Evolutionary conservation across 768 basidiomycete species (phyloP).

Genomic region (Trametes sanguinea): DNA sequence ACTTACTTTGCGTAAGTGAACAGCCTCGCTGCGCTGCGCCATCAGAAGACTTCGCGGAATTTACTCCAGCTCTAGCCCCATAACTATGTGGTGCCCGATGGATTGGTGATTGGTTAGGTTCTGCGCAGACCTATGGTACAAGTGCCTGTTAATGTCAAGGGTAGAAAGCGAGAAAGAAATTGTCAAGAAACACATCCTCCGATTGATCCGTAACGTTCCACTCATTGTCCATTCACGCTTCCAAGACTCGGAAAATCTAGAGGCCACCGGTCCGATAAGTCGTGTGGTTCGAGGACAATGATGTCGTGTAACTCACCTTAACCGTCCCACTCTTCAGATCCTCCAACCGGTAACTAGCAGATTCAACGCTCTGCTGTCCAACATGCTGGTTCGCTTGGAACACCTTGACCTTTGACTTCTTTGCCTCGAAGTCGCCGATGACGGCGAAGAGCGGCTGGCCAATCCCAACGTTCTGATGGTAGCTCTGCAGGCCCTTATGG

Average conservation of each 20-base stretch:
- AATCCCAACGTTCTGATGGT: constrained; percentile 59
- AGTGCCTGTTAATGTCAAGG: neutral
- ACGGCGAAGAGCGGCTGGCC: constrained; percentile 68
- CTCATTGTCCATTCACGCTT: constrained; percentile 32
- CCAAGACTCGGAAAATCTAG: constrained; percentile 44
- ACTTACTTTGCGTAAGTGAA: too few species aligned
- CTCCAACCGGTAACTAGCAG: constrained; percentile 83
- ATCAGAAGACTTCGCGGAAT: too few species aligned
- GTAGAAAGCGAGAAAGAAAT: neutral
- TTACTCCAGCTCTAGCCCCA: too few species aligned
- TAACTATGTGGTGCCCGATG: too few species aligned
- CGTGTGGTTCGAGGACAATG: neutral
- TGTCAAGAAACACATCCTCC: constrained; percentile 5
- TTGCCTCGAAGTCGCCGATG: constrained; percentile 79
- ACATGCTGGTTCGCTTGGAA: constrained; percentile 88
- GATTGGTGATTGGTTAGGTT: neutral
- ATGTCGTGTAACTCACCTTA: constrained; percentile 51
- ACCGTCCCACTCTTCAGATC: constrained; percentile 85
- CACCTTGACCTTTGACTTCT: constrained; percentile 84
- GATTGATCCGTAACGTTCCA: neutral
- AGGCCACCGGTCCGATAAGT: neutral
- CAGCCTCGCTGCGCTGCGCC: too few species aligned
- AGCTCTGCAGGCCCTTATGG: constrained; percentile 74
- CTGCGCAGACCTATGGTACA: constrained; percentile 12
- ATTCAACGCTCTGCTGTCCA: constrained; percentile 78